These are phyloP conservation scores for Paraconiothyrium sp. DNA, from an alignment of 2,329 filamentous ascomycete species.

Conservation along the genomic window DNA sequence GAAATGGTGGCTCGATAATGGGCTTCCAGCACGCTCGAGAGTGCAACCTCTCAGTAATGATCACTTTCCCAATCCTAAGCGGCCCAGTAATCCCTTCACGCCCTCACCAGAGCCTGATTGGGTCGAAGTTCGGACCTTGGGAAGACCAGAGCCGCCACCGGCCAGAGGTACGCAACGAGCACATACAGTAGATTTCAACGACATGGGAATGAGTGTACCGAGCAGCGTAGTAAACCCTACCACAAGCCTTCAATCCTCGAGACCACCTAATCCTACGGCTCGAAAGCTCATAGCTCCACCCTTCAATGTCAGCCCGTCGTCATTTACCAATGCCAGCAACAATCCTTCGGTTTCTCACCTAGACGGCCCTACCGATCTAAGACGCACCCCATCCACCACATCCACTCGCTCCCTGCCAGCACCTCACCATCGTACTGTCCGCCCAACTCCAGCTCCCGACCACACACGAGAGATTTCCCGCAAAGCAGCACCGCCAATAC, in stretches of 20 bases:
- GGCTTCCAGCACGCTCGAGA: slow-evolving; percentile 77
- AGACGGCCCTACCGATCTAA: slow-evolving; percentile 36
- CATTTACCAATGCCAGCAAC: slow-evolving; percentile 13
- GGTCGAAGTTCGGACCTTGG: slow-evolving; percentile 63
- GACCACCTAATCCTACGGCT: slow-evolving; percentile 27
- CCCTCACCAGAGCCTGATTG: slow-evolving; percentile 82
- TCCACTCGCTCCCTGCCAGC: slow-evolving; percentile 45
- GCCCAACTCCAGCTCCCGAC: slow-evolving; percentile 18
- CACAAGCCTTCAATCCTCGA: slow-evolving; percentile 28
- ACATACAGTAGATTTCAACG: slow-evolving; percentile 43
- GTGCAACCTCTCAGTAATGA: slow-evolving; percentile 71
- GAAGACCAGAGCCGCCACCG: slow-evolving; percentile 42
- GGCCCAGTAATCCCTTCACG: slow-evolving; percentile 83
- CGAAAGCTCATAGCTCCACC: slow-evolving; percentile 45
- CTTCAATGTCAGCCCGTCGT: slow-evolving; percentile 34
- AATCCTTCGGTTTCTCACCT: slow-evolving; percentile 28
- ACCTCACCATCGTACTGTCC: slow-evolving; percentile 26
- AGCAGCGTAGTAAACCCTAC: slow-evolving; percentile 26
- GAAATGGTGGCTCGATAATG: slow-evolving; percentile 73
- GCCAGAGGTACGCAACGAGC: slow-evolving; percentile 41
- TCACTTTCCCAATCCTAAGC: slow-evolving; percentile 74
- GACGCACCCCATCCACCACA: slow-evolving; percentile 33
- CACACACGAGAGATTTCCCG: slow-evolving; percentile 38
- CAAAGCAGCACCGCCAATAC: slow-evolving; percentile 47
- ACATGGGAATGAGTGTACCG: slow-evolving; percentile 15